Evolutionary conservation across 331 rosid genomes (phyloP), one percentile per base, ranked within the genome.

Genomic region (Pyracantha coccinea): DNA sequence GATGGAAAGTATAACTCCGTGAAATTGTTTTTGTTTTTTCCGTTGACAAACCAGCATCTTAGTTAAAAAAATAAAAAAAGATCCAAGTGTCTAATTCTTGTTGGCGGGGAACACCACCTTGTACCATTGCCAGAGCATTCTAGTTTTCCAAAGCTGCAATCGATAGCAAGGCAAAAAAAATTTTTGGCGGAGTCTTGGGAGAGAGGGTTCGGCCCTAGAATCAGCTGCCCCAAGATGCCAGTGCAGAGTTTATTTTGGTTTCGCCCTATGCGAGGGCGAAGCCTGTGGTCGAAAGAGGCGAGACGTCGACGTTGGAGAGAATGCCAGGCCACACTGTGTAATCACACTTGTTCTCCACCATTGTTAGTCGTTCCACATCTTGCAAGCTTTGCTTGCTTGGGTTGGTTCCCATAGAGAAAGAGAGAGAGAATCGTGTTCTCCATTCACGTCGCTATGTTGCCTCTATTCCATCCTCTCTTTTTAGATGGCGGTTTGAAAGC

Each of bases 251-350:
- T 20, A 84, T 55, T 45, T 83, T 83, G 20, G 98, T 84, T 25
- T 91, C 92, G 2, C 85, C 97, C 32, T 83, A 67, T 29, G 82
- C 80, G 8, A 93, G 95, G 35, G 72, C 84, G 75, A 93, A 93
- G 62, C 95, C 92, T 41, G 98, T 93, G 44, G 73, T 70, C 3
- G 94, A 20, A 74, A 91, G 83, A 1, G 90, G 77, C 0, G 88
- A 31, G 3, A 93, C 71, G 1, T 95, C 97, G 10, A 96, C 97
- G 85, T 86, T 93, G 1, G 98, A 57, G 14, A 91, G 94, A 81
- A 89, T 90, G 77, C 98, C 97, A 0, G 96, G 98, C 98, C 98
- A 93, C 4, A 93, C 94, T 0, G 93, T 87, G 77, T 89, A 71
- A 14, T 88, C 96, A 83, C 98, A 93, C 82, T 91, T 87, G 90